Evolutionary conservation across 83 land plant species (phyloP).

Genomic region (Thuja plicata): DNA sequence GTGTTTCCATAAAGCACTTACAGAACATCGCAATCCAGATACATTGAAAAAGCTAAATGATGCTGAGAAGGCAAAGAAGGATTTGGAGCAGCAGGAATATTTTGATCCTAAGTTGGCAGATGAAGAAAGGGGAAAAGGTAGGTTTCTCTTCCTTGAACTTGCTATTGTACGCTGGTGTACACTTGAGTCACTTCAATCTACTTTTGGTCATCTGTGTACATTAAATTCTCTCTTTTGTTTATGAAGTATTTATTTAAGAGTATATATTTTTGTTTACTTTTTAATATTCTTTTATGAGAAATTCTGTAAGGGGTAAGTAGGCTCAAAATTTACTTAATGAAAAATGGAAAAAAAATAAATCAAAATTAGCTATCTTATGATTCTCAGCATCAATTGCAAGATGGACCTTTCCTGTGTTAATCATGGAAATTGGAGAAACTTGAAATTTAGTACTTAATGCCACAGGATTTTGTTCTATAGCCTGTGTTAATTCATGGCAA

Average conservation of each 20-base stretch:
- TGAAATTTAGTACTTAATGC: background rate
- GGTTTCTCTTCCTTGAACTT: background rate
- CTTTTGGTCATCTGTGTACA: too few relatives aligned
- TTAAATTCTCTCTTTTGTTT: too few relatives aligned
- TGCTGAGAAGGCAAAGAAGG: constrained; percentile 93
- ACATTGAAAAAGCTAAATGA: constrained; percentile 95
- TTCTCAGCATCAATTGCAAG: background rate
- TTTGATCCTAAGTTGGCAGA: constrained; percentile 91
- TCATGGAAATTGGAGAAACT: background rate
- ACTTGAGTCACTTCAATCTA: too few relatives aligned
- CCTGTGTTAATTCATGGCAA: background rate
- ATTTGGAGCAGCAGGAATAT: constrained; percentile 89
- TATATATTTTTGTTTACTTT: too few relatives aligned
- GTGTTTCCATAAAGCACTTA: constrained; percentile 91
- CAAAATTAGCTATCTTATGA: background rate
- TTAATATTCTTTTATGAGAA: too few relatives aligned
- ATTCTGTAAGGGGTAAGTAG: background rate
- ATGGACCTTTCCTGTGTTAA: background rate
- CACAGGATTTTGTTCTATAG: background rate
- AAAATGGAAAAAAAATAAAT: background rate
- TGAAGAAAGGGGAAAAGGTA: constrained; percentile 95
- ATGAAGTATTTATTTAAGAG: too few relatives aligned
- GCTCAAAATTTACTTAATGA: background rate
- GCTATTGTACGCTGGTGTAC: background rate
- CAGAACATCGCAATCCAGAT: constrained; percentile 96